These are phyloP conservation scores for Aureobasidium musti DNA, from an alignment of 2,329 filamentous ascomycete genomes.

Conservation along the genomic window DNA sequence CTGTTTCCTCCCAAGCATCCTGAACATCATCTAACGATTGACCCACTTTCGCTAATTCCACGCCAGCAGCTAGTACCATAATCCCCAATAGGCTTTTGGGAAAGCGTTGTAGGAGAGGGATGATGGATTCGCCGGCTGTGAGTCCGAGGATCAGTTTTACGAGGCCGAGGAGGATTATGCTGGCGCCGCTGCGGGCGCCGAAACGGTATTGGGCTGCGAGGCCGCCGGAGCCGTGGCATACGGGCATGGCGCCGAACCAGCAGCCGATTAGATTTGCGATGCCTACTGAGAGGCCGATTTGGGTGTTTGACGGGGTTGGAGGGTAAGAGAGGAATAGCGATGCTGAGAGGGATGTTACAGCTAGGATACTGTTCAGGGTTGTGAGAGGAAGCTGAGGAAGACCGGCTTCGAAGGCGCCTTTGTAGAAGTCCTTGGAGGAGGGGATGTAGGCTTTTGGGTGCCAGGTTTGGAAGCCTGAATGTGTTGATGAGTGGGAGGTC, in stretches of 20 bases:
- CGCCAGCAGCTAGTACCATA: conserved; percentile 84
- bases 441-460: conserved; percentile 57
- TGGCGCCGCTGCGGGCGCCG: conserved; percentile 83
- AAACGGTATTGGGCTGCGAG: conserved; percentile 90
- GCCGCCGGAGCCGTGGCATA: conserved; percentile 90
- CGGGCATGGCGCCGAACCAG: conserved; percentile 94
- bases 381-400: conserved; percentile 89
- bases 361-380: conserved; percentile 88
- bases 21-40: conserved; percentile 77
- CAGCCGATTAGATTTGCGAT: conserved; percentile 81
- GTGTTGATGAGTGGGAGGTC: conserved; percentile 43
- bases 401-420: conserved; percentile 65
- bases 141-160: conserved; percentile 77
- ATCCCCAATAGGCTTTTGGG: conserved; percentile 77
- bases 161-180: conserved; percentile 74
- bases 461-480: conserved; percentile 56
- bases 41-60: conserved; percentile 84
- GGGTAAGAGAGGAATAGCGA: conserved; percentile 62
- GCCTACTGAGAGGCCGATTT: conserved; percentile 78
- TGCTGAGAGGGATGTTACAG: conserved; percentile 74
- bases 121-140: conserved; percentile 71
- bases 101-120: conserved; percentile 69
- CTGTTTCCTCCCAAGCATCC: conserved; percentile 53
- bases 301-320: conserved; percentile 67
- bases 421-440: conserved; percentile 49